Conservation (phyloP, 208 protist species). For the Zelonia costaricensis region DNA sequence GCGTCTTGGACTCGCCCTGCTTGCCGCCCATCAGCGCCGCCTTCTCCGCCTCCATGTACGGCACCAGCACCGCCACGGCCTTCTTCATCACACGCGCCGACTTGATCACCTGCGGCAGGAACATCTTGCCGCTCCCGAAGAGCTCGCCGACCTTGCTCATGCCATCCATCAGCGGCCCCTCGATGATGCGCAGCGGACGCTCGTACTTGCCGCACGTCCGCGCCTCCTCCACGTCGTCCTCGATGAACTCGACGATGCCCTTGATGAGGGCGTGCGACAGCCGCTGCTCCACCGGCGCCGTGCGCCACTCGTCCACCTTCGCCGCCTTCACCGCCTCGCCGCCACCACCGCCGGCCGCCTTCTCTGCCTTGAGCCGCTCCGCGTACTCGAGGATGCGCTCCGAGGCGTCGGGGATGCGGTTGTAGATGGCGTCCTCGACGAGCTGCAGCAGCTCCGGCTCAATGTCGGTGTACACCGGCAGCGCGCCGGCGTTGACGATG, state of each 20-base stretch:
- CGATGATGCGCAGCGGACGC: slow-evolving; percentile 86
- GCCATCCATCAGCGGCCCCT: slow-evolving; percentile 96
- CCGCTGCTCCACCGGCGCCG: slow-evolving; percentile 76
- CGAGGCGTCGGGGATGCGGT: slow-evolving; percentile 77
- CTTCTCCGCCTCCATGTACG: slow-evolving; percentile 95
- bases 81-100: slow-evolving; percentile 97
- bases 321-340: slow-evolving; percentile 32
- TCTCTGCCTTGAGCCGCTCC: slow-evolving; percentile 51
- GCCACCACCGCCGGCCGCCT: slow-evolving; percentile 21
- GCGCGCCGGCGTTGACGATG: slow-evolving; percentile 96
- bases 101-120: slow-evolving; percentile 97
- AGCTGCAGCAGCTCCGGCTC: slow-evolving; percentile 78
- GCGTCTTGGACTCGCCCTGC: slow-evolving; percentile 18
- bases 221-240: slow-evolving; percentile 93
- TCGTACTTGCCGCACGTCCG: slow-evolving; percentile 59
- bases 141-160: slow-evolving; percentile 96
- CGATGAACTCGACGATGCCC: slow-evolving; percentile 95
- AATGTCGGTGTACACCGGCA: slow-evolving; percentile 97
- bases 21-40: slow-evolving; percentile 15
- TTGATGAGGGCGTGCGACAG: slow-evolving; percentile 94
- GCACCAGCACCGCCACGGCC: slow-evolving; percentile 95
- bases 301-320: slow-evolving; percentile 89
- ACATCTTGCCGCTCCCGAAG: slow-evolving; percentile 98
- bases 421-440: slow-evolving; percentile 94
- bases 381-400: slow-evolving; percentile 92